A percentile compares a stretch with the other conserved stretches of the same genome.
These are phyloP conservation scores for Pogostemon cablin DNA, from an alignment of 257 asterid genomes.

Conservation along the genomic window DNA sequence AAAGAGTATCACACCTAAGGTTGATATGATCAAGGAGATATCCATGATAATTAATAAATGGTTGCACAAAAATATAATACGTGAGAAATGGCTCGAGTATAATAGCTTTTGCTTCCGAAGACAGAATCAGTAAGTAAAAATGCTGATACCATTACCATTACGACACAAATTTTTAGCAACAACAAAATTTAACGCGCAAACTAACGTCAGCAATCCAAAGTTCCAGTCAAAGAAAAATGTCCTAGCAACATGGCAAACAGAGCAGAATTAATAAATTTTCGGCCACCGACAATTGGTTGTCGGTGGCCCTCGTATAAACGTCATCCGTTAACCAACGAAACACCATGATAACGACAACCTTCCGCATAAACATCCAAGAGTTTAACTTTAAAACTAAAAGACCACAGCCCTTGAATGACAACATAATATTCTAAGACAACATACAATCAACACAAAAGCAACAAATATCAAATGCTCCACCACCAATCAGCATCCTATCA, in stretches of 20 bases:
- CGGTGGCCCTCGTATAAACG: constrained; percentile 15
- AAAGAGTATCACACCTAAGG: background rate
- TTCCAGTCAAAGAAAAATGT: constrained; percentile 20
- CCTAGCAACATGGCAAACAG: constrained; percentile 3
- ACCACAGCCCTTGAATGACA: constrained; percentile 8
- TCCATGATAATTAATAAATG: constrained; percentile 1
- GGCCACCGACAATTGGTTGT: constrained; percentile 8
- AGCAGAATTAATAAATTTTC: background rate
- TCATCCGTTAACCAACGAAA: background rate
- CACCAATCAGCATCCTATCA: constrained; percentile 19
- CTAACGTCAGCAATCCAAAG: constrained; percentile 14
- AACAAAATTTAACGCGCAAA: constrained; percentile 23
- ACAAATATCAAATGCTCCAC: background rate
- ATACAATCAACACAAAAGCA: constrained; percentile 11
- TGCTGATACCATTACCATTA: constrained; percentile 13
- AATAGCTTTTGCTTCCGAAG: constrained; percentile 3
- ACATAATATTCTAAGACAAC: constrained; percentile 22
- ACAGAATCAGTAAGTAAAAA: constrained; percentile 10
- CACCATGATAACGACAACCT: background rate
- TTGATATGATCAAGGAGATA: background rate
- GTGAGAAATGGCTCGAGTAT: background rate
- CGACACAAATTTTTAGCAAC: constrained; percentile 6
- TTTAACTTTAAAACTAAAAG: background rate
- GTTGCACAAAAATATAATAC: constrained; percentile 6
- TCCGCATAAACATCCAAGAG: constrained; percentile 8